These are phyloP conservation scores for Streptanthus diversifolius DNA, from an alignment of 345 rosid genomes.

Conservation along the genomic window DNA sequence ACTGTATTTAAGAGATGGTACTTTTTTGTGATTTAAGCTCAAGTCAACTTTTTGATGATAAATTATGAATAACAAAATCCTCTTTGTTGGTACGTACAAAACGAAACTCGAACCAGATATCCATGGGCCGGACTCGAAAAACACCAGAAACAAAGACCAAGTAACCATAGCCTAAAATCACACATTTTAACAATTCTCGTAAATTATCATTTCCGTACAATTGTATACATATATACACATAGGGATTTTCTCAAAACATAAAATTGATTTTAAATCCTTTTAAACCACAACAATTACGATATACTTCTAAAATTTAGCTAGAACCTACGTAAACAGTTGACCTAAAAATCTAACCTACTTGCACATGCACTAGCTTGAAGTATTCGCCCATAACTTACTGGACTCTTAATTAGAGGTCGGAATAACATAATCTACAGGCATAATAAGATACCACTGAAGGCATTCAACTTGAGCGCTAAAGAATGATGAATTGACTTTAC, in stretches of 20 bases:
- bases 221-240: background rate
- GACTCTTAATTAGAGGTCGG: background rate
- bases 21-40: background rate
- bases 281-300: background rate
- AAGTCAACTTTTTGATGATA: background rate
- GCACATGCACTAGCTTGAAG: constrained; percentile 4
- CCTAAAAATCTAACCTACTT: background rate
- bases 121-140: background rate
- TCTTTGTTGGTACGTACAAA: background rate
- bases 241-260: background rate
- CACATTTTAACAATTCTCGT: background rate
- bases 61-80: background rate
- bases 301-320: background rate
- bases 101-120: background rate
- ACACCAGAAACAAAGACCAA: background rate
- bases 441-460: background rate
- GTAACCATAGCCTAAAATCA: background rate
- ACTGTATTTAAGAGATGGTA: background rate
- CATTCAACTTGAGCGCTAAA: background rate
- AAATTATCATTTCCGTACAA: background rate
- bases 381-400: background rate
- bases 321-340: background rate
- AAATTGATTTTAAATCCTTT: background rate
- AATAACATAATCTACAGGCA: background rate
- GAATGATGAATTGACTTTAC: background rate